Conservation (phyloP, 768 basidiomycete genomes). For the Cytidiella melzeri region DNA sequence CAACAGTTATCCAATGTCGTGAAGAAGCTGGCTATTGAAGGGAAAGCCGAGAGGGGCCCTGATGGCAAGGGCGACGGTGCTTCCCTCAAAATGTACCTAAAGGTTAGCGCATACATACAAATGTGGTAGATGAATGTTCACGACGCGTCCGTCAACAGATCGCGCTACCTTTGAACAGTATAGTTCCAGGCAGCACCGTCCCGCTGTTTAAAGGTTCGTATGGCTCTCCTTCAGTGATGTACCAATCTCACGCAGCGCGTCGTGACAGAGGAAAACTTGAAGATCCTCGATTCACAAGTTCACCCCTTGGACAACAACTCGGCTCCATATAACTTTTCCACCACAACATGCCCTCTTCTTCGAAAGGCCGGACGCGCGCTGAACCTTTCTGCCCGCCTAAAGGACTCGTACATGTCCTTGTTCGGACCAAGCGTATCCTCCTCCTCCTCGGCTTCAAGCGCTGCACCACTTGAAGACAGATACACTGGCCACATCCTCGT, state of each 20-base stretch:
- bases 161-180: constrained; percentile 57
- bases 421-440: constrained; percentile 38
- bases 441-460: constrained; percentile 28
- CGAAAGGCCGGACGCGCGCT: constrained; percentile 65
- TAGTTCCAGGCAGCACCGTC: constrained; percentile 61
- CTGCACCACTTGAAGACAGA: constrained; percentile 51
- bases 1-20: constrained; percentile 56
- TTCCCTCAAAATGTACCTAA: constrained; percentile 69
- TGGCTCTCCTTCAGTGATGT: constrained; percentile 1
- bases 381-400: constrained; percentile 54
- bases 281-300: constrained; percentile 64
- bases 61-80: constrained; percentile 64
- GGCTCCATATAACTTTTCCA: constrained; percentile 70
- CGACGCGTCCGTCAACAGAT: constrained; percentile 34
- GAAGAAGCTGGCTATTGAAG: constrained; percentile 68
- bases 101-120: constrained; percentile 36
- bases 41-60: constrained; percentile 57
- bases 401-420: constrained; percentile 54
- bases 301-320: constrained; percentile 72
- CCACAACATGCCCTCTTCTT: constrained; percentile 53
- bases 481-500: constrained; percentile 75
- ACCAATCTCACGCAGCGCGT: background rate
- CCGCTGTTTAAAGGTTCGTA: constrained; percentile 66
- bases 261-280: constrained; percentile 68
- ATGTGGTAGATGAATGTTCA: constrained; percentile 1